phyloP scores from a whole-genome alignment of 192 early-diverging fungal genomes.

The Chytriomyces sp. region DNA sequence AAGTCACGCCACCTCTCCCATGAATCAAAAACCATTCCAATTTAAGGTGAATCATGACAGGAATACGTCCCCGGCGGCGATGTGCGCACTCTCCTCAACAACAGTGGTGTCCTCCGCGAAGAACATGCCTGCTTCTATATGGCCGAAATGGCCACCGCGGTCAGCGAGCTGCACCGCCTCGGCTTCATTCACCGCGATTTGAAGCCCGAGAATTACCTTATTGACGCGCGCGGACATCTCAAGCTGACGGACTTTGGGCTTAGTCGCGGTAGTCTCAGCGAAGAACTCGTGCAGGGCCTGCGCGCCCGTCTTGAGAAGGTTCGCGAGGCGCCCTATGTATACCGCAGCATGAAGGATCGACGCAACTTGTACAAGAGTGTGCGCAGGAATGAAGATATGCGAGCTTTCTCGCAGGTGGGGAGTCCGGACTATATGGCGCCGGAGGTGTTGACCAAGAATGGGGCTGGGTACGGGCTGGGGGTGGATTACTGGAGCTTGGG shows the following conservation, averaged over 20 bases:
- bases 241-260: constrained; percentile 89
- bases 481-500: constrained; percentile 80
- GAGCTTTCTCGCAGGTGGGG: constrained; percentile 82
- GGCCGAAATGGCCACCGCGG: constrained; percentile 63
- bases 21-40: constrained; percentile 26
- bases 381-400: constrained; percentile 39
- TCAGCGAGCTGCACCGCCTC: constrained; percentile 78
- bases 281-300: constrained; percentile 36
- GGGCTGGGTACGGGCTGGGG: constrained; percentile 62
- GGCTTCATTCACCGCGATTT: constrained; percentile 83
- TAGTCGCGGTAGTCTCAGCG: constrained; percentile 44
- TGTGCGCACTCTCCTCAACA: constrained; percentile 75
- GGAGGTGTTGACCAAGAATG: constrained; percentile 68
- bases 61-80: constrained; percentile 73
- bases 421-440: constrained; percentile 95
- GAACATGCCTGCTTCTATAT: constrained; percentile 60
- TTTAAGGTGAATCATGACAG: constrained; percentile 17
- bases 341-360: constrained; percentile 35
- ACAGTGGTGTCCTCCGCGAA: constrained; percentile 63
- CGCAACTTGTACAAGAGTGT: constrained; percentile 48
- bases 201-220: constrained; percentile 57
- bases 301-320: constrained; percentile 46
- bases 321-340: constrained; percentile 36
- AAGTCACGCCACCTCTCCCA: neutral
- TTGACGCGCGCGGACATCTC: constrained; percentile 60